phyloP scores from a whole-genome alignment of 768 basidiomycete species.

The Paxillus involutus region DNA sequence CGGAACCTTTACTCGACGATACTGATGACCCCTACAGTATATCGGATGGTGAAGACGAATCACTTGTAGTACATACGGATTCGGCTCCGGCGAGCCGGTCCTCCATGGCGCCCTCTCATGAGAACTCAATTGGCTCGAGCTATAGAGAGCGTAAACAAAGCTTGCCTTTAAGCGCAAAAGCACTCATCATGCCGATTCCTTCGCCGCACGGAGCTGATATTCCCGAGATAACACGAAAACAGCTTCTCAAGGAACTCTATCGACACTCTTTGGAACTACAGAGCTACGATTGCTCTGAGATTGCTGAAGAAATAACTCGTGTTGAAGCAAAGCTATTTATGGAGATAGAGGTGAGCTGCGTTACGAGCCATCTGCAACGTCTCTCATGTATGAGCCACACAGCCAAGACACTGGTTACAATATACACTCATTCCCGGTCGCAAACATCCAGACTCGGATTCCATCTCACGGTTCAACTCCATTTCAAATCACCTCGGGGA shows the following conservation, averaged over 20 bases:
- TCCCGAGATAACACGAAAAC: slow-evolving; percentile 48
- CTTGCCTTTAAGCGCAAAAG: slow-evolving; percentile 52
- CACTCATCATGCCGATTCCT: slow-evolving; percentile 37
- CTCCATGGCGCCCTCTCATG: slow-evolving; percentile 18
- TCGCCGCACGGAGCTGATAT: slow-evolving; percentile 30
- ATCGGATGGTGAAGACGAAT: slow-evolving; percentile 54
- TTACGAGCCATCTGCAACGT: neutral
- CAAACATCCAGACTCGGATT: slow-evolving; percentile 62
- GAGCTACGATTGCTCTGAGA: slow-evolving; percentile 55
- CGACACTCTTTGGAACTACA: slow-evolving; percentile 59
- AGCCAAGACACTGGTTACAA: slow-evolving; percentile 89
- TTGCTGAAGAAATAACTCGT: slow-evolving; percentile 86
- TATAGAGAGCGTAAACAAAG: slow-evolving; percentile 69
- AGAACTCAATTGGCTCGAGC: slow-evolving; percentile 23
- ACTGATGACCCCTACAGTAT: slow-evolving; percentile 60
- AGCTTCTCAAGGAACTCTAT: slow-evolving; percentile 62
- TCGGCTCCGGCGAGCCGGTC: slow-evolving; percentile 28
- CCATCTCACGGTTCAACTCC: slow-evolving; percentile 71
- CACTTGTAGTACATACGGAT: slow-evolving; percentile 29
- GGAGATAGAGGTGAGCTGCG: slow-evolving; percentile 63
- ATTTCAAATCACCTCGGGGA: slow-evolving; percentile 83
- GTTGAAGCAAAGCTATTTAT: slow-evolving; percentile 69
- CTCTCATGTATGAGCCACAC: slow-evolving; percentile 5
- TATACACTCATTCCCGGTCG: slow-evolving; percentile 71
- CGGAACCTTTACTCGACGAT: slow-evolving; percentile 55